Evolutionary conservation across 1,139 yeast species (phyloP).

Genomic region (Blastobotrys petasosporus): DNA sequence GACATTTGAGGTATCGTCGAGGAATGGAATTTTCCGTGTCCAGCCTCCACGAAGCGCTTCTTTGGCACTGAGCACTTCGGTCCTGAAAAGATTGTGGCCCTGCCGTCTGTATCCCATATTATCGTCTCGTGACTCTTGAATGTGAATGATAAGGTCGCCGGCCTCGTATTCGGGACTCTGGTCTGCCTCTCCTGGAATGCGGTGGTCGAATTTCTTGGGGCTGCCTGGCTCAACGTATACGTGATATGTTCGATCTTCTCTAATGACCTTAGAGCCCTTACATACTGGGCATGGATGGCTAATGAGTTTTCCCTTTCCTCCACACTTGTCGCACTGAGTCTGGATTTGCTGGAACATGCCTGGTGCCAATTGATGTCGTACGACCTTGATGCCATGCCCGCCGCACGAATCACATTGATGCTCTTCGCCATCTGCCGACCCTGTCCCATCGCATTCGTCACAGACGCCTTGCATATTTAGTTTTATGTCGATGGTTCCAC

Average conservation of each 20-base stretch:
- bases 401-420: slow-evolving; percentile 61
- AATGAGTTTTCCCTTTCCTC: slow-evolving; percentile 68
- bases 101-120: slow-evolving; percentile 81
- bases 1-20: slow-evolving; percentile 51
- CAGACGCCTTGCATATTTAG: slow-evolving; percentile 71
- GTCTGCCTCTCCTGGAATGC: slow-evolving; percentile 74
- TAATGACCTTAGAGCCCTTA: slow-evolving; percentile 59
- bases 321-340: slow-evolving; percentile 70
- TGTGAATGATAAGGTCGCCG: slow-evolving; percentile 65
- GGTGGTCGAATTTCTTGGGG: slow-evolving; percentile 52
- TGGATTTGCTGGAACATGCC: slow-evolving; percentile 86
- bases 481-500: slow-evolving; percentile 55
- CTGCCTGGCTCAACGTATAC: slow-evolving; percentile 68
- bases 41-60: slow-evolving; percentile 81
- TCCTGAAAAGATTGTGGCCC: slow-evolving; percentile 66
- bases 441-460: slow-evolving; percentile 72
- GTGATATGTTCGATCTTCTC: slow-evolving; percentile 51
- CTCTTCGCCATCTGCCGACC: slow-evolving; percentile 70
- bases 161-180: slow-evolving; percentile 73
- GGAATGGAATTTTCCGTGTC: slow-evolving; percentile 57
- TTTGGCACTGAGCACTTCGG: slow-evolving; percentile 63
- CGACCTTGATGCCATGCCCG: slow-evolving; percentile 68
- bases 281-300: slow-evolving; percentile 62
- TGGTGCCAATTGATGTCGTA: slow-evolving; percentile 75
- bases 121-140: slow-evolving; percentile 39